Evolutionary conservation across 805 yeast genomes (phyloP).

Genomic region (Kregervanrija fluxuum): DNA sequence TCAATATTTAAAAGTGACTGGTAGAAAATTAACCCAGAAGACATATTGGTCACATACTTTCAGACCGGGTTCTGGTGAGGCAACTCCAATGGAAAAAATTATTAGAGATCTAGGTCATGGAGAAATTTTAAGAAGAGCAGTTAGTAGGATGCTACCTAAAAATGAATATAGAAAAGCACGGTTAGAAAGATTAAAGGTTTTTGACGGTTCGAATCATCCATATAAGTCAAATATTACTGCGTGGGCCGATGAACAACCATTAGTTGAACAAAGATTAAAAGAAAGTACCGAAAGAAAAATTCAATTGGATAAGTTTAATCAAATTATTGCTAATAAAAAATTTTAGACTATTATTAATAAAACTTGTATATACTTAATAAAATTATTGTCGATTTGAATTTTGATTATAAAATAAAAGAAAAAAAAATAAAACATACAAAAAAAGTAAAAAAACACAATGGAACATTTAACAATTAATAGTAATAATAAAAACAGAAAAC

Average conservation of each 20-base stretch:
- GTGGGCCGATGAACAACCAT: conserved; percentile 68
- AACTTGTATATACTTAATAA: conserved; percentile 1
- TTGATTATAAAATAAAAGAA: neutral
- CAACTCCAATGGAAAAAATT: conserved; percentile 73
- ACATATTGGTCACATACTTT: conserved; percentile 85
- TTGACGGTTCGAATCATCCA: conserved; percentile 85
- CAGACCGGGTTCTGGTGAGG: conserved; percentile 83
- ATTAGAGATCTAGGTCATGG: conserved; percentile 75
- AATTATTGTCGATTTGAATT: neutral
- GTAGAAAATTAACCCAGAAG: conserved; percentile 74
- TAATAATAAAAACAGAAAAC: no score
- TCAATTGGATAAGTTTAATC: conserved; percentile 19
- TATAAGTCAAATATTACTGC: conserved; percentile 78
- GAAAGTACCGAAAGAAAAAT: conserved; percentile 27
- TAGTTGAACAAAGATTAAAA: conserved; percentile 37
- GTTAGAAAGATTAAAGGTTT: conserved; percentile 75
- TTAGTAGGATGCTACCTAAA: conserved; percentile 93
- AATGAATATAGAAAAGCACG: conserved; percentile 74
- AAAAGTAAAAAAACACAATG: neutral
- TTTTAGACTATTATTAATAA: neutral
- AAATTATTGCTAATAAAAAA: conserved; percentile 21
- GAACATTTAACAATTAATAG: neutral
- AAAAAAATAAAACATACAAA: neutral
- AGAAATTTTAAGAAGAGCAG: conserved; percentile 83
- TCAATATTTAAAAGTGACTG: conserved; percentile 71